Conservation (phyloP, 352 stramenopile genomes). For the Globisporangium lucens region DNA sequence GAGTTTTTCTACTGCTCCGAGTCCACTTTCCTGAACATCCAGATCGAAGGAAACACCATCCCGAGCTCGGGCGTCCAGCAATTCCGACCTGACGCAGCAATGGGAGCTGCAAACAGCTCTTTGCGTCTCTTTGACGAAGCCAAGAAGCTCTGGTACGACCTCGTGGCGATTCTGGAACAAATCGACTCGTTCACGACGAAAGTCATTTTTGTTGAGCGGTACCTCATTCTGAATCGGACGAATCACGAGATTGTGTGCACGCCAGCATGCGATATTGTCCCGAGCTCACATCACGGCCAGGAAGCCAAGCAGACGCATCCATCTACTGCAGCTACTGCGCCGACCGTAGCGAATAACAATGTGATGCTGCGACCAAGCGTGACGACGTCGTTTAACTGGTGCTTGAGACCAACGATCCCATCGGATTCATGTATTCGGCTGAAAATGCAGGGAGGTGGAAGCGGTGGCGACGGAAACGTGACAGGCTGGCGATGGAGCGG, state of each 20-base stretch:
- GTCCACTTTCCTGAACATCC: conserved; percentile 54
- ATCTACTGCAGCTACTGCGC: conserved; percentile 8
- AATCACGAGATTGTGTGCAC: conserved; percentile 52
- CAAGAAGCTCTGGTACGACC: conserved; percentile 69
- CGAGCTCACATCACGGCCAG: background rate
- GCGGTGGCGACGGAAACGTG: conserved; percentile 23
- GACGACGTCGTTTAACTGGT: conserved; percentile 71
- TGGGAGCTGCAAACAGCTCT: conserved; percentile 58
- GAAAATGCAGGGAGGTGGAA: conserved; percentile 35
- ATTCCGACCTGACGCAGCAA: conserved; percentile 49
- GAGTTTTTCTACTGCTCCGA: conserved; percentile 76
- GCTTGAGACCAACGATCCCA: conserved; percentile 38
- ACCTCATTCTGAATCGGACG: conserved; percentile 75
- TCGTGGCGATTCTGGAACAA: conserved; percentile 71
- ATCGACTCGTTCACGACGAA: conserved; percentile 65
- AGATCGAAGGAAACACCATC: conserved; percentile 58
- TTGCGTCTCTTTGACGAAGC: conserved; percentile 72
- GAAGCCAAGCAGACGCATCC: conserved; percentile 11
- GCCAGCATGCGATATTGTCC: conserved; percentile 43
- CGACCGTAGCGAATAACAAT: conserved; percentile 17
- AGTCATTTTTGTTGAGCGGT: conserved; percentile 79
- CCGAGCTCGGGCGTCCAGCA: conserved; percentile 51
- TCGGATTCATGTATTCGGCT: conserved; percentile 63
- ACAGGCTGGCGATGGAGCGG: conserved; percentile 74
- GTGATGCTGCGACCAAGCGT: conserved; percentile 32